Evolutionary conservation across 192 early-diverging fungal genomes (phyloP), one percentile per base, ranked within the genome.

Genomic region (Linnemannia exigua): DNA sequence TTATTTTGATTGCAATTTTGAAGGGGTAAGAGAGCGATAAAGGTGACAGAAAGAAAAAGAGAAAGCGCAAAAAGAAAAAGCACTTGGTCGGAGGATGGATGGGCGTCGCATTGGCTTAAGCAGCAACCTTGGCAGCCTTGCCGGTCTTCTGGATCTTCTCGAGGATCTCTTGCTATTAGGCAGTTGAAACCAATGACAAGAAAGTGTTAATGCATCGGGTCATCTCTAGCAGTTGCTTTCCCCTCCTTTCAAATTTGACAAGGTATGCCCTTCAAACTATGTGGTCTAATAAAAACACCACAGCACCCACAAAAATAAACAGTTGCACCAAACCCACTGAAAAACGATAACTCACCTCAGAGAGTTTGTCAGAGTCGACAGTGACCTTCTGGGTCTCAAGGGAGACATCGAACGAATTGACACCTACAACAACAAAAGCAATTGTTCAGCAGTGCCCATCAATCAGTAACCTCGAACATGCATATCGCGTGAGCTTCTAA

Each of bases 311-410:
- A 36, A 68, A 33, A 25, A 68, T 5, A 68, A 33, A 33, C 6
- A 68, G 14, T 19, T 9, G 4, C 1, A 17, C 37, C 9, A 44
- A 9, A 44, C 5, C 41, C 3, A 3, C 9, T 44, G 41, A 28
- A 58, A 1, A 28, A 17, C 0, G 36, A 4, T 20, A 35, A 69
- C 71, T 76, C 68, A 86, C 84, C 78, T 86, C 46, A 63, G 70
- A 36, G 48, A 79, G 79, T 22, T 4, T 80, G 6, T 77, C 48
- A 25, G 90, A 79, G 74, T 90, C 90, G 38, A 93, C 93, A 36
- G 77, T 84, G 71, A 94, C 93, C 67, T 84, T 88, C 87, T 94
- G 91, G 61, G 86, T 91, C 73, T 93, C 93, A 38, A 94, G 90
- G 14, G 88, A 90, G 76, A 94, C 90, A 74, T 94, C 90, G 72